Percentiles rank a stretch among this genome's conserved stretches.
Evolutionary conservation across 1,284 basidiomycete species (phyloP).

Genomic region (Ustilago nuda): DNA sequence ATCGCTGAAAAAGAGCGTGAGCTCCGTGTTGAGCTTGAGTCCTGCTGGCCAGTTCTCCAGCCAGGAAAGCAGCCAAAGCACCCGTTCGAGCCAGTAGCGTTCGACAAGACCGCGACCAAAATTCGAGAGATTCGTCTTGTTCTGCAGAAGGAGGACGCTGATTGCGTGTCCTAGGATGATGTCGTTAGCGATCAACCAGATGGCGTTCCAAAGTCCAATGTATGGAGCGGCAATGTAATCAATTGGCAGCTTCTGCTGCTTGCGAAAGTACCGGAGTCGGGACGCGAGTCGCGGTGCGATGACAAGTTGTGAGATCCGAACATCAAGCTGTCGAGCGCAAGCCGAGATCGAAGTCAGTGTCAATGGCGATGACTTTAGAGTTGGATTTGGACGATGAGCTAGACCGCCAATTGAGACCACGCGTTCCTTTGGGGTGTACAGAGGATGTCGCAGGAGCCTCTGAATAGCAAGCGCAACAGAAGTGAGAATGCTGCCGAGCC

Average conservation of each 20-base stretch:
- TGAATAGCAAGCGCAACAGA: slow-evolving; percentile 20
- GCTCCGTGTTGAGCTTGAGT: slow-evolving; percentile 92
- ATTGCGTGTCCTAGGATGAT: slow-evolving; percentile 81
- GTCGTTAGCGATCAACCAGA: slow-evolving; percentile 93
- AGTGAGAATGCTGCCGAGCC: slow-evolving; percentile 2
- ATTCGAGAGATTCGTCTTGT: slow-evolving; percentile 14
- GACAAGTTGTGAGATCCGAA: slow-evolving; percentile 69
- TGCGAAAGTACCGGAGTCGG: slow-evolving; percentile 24
- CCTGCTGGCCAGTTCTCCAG: slow-evolving; percentile 95
- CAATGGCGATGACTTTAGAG: slow-evolving; percentile 10
- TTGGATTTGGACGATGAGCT: not conserved
- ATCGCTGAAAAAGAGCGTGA: slow-evolving; percentile 83
- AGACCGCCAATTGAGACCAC: slow-evolving; percentile 18
- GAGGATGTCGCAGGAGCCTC: slow-evolving; percentile 10
- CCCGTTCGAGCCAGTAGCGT: slow-evolving; percentile 22
- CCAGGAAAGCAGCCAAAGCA: slow-evolving; percentile 75
- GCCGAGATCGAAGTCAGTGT: slow-evolving; percentile 39
- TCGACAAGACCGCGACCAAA: slow-evolving; percentile 7
- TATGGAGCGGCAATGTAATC: slow-evolving; percentile 31
- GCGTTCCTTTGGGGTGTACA: slow-evolving; percentile 13
- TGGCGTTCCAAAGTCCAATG: slow-evolving; percentile 84
- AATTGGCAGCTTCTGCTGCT: slow-evolving; percentile 22
- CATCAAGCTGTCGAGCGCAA: slow-evolving; percentile 69
- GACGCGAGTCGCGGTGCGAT: slow-evolving; percentile 67
- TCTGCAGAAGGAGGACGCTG: slow-evolving; percentile 69